Evolutionary conservation across 768 basidiomycete genomes (phyloP).

Genomic region (Phanerodontia chrysosporium): DNA sequence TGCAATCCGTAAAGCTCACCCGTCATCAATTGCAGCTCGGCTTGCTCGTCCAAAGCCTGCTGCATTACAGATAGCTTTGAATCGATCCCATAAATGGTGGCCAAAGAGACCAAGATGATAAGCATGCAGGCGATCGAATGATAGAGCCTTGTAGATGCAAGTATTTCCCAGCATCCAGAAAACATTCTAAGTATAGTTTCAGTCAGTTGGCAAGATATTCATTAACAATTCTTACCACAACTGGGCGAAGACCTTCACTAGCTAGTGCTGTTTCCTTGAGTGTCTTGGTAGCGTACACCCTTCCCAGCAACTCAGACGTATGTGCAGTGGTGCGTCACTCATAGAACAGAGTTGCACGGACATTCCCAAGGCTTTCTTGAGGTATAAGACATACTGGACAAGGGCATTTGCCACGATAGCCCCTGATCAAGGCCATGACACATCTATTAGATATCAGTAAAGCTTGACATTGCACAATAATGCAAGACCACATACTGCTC

Average conservation of each 20-base stretch:
- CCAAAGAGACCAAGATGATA: slow-evolving; percentile 5
- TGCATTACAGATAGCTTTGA: background rate
- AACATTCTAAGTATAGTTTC: slow-evolving; percentile 25
- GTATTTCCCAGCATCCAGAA: slow-evolving; percentile 35
- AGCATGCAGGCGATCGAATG: slow-evolving; percentile 22
- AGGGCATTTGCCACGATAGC: slow-evolving; percentile 11
- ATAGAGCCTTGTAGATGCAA: slow-evolving; percentile 30
- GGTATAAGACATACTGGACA: slow-evolving; percentile 20
- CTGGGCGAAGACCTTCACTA: slow-evolving; percentile 15
- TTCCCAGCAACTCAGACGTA: too few species aligned
- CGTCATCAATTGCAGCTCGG: background rate
- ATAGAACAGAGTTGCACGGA: background rate
- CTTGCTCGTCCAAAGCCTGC: too few species aligned
- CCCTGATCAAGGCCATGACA: slow-evolving; percentile 18
- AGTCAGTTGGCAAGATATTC: background rate
- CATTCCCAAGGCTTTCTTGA: background rate
- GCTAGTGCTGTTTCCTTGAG: slow-evolving; percentile 14
- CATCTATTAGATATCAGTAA: slow-evolving; percentile 13
- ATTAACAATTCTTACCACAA: slow-evolving; percentile 14
- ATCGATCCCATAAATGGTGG: slow-evolving; percentile 1
- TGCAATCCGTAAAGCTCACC: background rate
- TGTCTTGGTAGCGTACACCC: too few species aligned
- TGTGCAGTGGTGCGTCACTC: too few species aligned
- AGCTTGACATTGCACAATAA: too few species aligned
- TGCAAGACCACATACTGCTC: slow-evolving; percentile 25